Evolutionary conservation across 2,329 filamentous ascomycete genomes (phyloP).

Genomic region (Cercospora brassicicola): DNA sequence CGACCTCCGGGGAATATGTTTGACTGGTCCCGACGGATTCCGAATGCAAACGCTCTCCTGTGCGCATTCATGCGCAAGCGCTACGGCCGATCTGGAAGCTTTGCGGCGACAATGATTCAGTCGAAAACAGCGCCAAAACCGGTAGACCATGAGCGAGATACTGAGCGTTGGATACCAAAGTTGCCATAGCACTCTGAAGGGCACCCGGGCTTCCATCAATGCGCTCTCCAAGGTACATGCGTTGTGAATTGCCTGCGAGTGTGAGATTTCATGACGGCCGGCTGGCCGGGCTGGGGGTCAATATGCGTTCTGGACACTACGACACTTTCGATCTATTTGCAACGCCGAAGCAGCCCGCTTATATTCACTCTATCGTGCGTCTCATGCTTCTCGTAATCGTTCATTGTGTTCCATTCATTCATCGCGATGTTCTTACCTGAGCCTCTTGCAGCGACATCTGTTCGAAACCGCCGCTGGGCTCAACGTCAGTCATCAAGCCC

Average conservation of each 20-base stretch:
- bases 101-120: conserved; percentile 15
- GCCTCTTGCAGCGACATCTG: not conserved
- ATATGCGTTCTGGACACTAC: not conserved
- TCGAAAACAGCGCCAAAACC: not conserved
- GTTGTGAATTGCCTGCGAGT: not conserved
- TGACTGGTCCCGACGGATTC: not conserved
- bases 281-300: not conserved
- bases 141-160: not conserved
- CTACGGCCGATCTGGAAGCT: not conserved
- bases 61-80: not conserved
- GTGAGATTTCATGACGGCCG: not conserved
- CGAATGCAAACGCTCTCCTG: not conserved
- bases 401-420: not conserved
- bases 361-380: not conserved
- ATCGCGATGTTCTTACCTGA: not conserved
- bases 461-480: not conserved
- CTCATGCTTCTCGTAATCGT: not conserved
- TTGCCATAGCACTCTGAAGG: not conserved
- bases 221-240: not conserved
- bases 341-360: not conserved
- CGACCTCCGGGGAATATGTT: not conserved
- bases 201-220: no score
- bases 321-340: not conserved
- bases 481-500: conserved; percentile 24
- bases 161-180: not conserved